phyloP scores from a whole-genome alignment of 2,329 filamentous ascomycete species.

The Rosellinia necatrix region DNA sequence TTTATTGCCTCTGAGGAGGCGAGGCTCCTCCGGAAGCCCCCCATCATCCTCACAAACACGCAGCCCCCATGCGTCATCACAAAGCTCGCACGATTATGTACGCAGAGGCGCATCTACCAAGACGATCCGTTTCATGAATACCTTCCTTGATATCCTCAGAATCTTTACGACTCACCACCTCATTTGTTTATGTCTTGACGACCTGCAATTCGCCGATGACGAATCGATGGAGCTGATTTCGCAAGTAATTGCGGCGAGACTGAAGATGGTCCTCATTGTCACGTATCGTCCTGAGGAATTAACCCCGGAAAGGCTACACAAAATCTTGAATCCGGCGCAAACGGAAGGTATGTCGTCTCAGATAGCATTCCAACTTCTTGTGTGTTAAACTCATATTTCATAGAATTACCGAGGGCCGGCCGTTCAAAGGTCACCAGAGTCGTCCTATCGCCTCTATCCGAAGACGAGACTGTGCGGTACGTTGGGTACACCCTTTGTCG shows the following conservation, averaged over 20 bases:
- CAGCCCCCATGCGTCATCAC: conserved; percentile 48
- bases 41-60: conserved; percentile 43
- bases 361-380: not conserved
- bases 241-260: conserved; percentile 75
- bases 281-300: conserved; percentile 74
- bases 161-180: conserved; percentile 83
- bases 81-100: conserved; percentile 64
- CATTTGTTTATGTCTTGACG: conserved; percentile 86
- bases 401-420: conserved; percentile 51
- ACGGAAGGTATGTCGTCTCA: conserved; percentile 50
- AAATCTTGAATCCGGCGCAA: conserved; percentile 58
- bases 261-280: conserved; percentile 82
- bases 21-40: conserved; percentile 55
- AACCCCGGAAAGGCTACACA: conserved; percentile 57
- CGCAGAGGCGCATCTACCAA: conserved; percentile 63
- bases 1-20: conserved; percentile 45
- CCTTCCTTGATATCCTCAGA: conserved; percentile 82
- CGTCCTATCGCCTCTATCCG: conserved; percentile 71
- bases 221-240: conserved; percentile 84
- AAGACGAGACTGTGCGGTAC: conserved; percentile 81
- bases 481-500: conserved; percentile 82
- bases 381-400: conserved; percentile 20
- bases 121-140: conserved; percentile 79
- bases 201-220: conserved; percentile 86
- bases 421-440: conserved; percentile 70